phyloP scores from a whole-genome alignment of 2,329 filamentous ascomycete species.

The Penicillium glabrum region DNA sequence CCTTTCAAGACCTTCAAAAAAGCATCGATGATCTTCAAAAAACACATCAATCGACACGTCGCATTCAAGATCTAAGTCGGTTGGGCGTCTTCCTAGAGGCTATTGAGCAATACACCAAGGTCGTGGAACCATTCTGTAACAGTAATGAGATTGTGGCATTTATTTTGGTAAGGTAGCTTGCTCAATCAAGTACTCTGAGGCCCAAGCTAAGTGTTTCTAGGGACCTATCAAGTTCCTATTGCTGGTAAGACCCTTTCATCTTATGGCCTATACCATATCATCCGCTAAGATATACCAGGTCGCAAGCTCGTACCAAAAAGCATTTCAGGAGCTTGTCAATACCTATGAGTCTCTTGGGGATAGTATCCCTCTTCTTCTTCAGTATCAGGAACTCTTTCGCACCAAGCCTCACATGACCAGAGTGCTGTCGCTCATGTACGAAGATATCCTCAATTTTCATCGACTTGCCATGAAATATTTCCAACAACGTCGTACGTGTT shows the following conservation, averaged over 20 bases:
- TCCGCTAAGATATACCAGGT: background rate
- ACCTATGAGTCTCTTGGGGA: background rate
- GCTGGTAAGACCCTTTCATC: background rate
- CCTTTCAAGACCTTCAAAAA: background rate
- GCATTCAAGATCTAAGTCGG: background rate
- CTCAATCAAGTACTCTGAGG: too few relatives aligned
- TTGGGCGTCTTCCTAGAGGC: background rate
- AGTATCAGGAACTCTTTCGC: background rate
- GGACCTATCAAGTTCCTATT: background rate
- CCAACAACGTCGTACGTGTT: background rate
- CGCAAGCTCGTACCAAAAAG: background rate
- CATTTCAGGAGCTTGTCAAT: background rate
- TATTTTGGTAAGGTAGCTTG: background rate
- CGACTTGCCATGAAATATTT: background rate
- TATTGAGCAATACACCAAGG: conserved; percentile 1
- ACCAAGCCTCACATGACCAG: background rate
- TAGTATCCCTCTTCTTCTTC: background rate
- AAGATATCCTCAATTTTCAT: conserved; percentile 3
- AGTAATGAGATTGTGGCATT: conserved; percentile 3
- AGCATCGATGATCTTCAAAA: background rate
- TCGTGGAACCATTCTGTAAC: conserved; percentile 3
- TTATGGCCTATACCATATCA: background rate
- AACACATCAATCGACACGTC: background rate
- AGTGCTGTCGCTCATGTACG: background rate
- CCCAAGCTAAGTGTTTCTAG: background rate